Evolutionary conservation across 257 asterid species (phyloP).

Genomic region (Nicotiana tomentosiformis): DNA sequence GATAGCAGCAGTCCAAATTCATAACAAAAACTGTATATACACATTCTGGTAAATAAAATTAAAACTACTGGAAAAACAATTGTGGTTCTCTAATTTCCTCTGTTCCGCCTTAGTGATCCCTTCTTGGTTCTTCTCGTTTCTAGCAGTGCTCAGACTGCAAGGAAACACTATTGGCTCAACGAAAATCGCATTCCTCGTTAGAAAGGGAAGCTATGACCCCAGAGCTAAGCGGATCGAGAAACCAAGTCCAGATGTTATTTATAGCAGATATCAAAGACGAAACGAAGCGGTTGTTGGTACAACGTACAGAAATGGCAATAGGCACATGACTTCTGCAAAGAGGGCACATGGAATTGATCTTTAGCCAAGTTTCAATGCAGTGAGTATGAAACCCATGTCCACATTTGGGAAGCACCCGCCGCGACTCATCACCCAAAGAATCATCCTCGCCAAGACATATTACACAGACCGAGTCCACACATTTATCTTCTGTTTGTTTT

Average conservation of each 20-base stretch:
- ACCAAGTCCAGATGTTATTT: neutral
- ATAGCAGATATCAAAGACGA: neutral
- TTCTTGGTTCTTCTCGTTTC: no score
- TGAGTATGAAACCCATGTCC: constrained; percentile 7
- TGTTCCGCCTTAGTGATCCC: neutral
- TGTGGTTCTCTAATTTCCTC: neutral
- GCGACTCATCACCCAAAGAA: neutral
- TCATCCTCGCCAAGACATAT: neutral
- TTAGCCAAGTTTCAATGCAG: constrained; percentile 15
- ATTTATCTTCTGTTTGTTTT: neutral
- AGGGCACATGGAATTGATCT: constrained; percentile 5
- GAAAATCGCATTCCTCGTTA: neutral
- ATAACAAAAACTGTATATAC: neutral
- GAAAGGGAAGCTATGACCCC: constrained; percentile 7
- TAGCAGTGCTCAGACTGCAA: no score
- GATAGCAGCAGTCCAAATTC: neutral
- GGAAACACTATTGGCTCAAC: no score
- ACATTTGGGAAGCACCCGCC: neutral
- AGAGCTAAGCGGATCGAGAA: neutral
- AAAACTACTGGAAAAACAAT: neutral
- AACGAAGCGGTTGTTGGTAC: neutral
- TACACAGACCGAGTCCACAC: neutral
- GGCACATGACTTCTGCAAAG: constrained; percentile 8
- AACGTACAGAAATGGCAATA: neutral
- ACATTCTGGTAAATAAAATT: neutral